Percentiles rank a stretch among this genome's conserved stretches.
Conservation (phyloP, 2,329 filamentous ascomycete species). For the Exophiala oligosperma region DNA sequence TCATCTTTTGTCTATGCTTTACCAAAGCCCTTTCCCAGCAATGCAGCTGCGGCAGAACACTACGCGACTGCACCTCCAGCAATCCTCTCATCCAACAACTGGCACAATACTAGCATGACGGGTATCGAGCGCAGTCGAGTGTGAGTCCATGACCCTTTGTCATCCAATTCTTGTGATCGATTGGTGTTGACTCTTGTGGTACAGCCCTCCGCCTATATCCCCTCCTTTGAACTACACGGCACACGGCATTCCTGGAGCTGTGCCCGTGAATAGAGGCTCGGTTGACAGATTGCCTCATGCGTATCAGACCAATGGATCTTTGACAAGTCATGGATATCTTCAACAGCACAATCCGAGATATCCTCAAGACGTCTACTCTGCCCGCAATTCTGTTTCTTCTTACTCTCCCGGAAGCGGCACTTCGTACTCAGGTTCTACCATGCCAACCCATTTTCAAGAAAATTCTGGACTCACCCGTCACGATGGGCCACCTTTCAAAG, state of each 20-base stretch:
- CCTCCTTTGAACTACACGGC: slow-evolving; percentile 22
- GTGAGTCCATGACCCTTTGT: slow-evolving; percentile 33
- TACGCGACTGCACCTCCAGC: slow-evolving; percentile 23
- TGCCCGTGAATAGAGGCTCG: slow-evolving; percentile 41
- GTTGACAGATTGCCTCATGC: slow-evolving; percentile 33
- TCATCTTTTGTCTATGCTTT: slow-evolving; percentile 49
- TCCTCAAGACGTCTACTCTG: slow-evolving; percentile 11
- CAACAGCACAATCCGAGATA: slow-evolving; percentile 12
- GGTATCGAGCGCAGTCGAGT: slow-evolving; percentile 34
- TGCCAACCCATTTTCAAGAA: slow-evolving; percentile 18
- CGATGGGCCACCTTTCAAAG: slow-evolving; percentile 46
- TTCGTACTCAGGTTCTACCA: slow-evolving; percentile 20
- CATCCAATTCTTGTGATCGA: slow-evolving; percentile 3
- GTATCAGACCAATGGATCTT: slow-evolving; percentile 13
- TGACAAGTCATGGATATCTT: slow-evolving; percentile 19
- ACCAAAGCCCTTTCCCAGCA: slow-evolving; percentile 37
- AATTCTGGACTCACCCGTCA: slow-evolving; percentile 28
- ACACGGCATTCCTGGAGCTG: slow-evolving; percentile 18
- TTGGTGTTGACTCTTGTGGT: slow-evolving; percentile 13
- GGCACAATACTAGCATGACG: slow-evolving; percentile 21
- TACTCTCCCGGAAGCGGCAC: slow-evolving; percentile 32
- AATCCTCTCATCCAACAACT: slow-evolving; percentile 30
- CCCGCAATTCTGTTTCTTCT: slow-evolving; percentile 14
- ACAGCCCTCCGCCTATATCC: slow-evolving; percentile 25
- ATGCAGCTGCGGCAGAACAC: slow-evolving; percentile 24